Evolutionary conservation across 192 early-diverging fungal genomes (phyloP).

Genomic region (Pilobolus umbonatus): DNA sequence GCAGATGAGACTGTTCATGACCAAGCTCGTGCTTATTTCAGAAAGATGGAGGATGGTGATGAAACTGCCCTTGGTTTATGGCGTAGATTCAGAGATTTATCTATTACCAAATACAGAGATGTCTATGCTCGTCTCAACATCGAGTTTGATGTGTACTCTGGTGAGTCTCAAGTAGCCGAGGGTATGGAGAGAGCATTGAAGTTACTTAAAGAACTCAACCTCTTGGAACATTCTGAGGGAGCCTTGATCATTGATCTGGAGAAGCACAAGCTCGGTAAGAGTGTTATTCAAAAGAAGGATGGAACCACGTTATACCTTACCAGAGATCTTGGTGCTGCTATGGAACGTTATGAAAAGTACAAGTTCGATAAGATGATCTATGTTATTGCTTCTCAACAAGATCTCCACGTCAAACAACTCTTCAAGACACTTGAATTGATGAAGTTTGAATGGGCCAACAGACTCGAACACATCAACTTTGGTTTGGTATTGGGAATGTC

Average conservation of each 20-base stretch:
- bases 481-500: conserved; percentile 94
- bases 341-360: conserved; percentile 82
- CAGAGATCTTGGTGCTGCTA: conserved; percentile 94
- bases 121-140: conserved; percentile 89
- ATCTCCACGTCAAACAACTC: conserved; percentile 88
- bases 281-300: conserved; percentile 85
- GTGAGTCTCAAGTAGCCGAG: conserved; percentile 86
- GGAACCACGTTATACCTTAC: conserved; percentile 93
- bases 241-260: conserved; percentile 85
- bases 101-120: conserved; percentile 88
- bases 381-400: conserved; percentile 86
- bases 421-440: conserved; percentile 89
- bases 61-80: conserved; percentile 74
- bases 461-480: conserved; percentile 88
- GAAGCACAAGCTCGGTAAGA: conserved; percentile 75
- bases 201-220: conserved; percentile 64
- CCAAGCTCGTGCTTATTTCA: conserved; percentile 86
- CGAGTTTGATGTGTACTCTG: conserved; percentile 91
- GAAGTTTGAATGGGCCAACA: conserved; percentile 75
- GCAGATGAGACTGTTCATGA: conserved; percentile 69
- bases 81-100: conserved; percentile 83
- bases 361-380: conserved; percentile 93
- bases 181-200: conserved; percentile 65
- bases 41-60: conserved; percentile 92
- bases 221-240: conserved; percentile 75